Percentiles rank a stretch among this genome's conserved stretches.
phyloP scores from a whole-genome alignment of 306 rosid species.

The Ammopiptanthus mongolicus region DNA sequence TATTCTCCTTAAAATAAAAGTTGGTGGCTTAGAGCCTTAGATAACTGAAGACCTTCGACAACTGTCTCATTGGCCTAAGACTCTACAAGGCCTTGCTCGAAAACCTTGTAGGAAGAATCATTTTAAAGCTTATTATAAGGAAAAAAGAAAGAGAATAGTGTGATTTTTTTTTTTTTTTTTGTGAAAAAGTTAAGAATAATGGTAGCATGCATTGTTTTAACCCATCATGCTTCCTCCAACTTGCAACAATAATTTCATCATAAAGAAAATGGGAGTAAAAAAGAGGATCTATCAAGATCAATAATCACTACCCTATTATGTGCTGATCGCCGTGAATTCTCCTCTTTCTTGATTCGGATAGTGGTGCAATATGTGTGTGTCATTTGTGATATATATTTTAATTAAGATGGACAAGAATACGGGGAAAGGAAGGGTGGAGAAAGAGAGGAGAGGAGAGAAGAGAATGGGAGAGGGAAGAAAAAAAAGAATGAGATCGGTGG shows the following conservation, averaged over 20 bases:
- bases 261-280: neutral
- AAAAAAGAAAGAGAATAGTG: neutral
- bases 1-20: too few relatives aligned
- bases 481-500: slow-evolving; percentile 46
- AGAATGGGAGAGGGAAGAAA: neutral
- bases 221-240: slow-evolving; percentile 15
- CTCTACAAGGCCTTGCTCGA: neutral
- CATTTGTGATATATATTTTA: neutral
- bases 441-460: neutral
- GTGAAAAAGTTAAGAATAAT: neutral
- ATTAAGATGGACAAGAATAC: slow-evolving; percentile 10
- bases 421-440: neutral
- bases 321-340: neutral
- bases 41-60: too few relatives aligned
- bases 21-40: too few relatives aligned
- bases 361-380: neutral
- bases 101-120: slow-evolving; percentile 24
- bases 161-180: neutral
- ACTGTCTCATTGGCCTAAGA: too few relatives aligned
- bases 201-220: neutral
- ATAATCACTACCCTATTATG: neutral
- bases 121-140: neutral
- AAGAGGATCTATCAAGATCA: neutral
- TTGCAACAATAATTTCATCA: slow-evolving; percentile 10
- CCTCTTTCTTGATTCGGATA: neutral